phyloP scores from a whole-genome alignment of 345 rosid species.

The thale cress (Arabidopsis thaliana) region TAIR10.1 NC_003074.8:22974501-22975000 shows the following conservation, averaged over 20 bases:
- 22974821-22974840: constrained; percentile 96
- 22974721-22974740: not conserved
- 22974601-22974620: not conserved
- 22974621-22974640: constrained; percentile 36
- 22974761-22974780: not conserved
- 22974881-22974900: constrained; percentile 12
- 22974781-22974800: constrained; percentile 77
- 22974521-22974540: constrained; percentile 98
- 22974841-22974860: constrained; percentile 97
- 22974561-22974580: not conserved
- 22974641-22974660: constrained; percentile 96
- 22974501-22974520: constrained; percentile 91
- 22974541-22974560: constrained; percentile 67
- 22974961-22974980: not conserved
- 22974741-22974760: not conserved
- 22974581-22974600: constrained; percentile 2
- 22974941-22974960: constrained; percentile 4
- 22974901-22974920: not conserved
- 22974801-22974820: constrained; percentile 88
- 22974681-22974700: constrained; percentile 82
- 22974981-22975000: constrained; percentile 82
- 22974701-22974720: constrained; percentile 34
- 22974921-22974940: not conserved
- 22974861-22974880: constrained; percentile 86
- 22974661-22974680: constrained; percentile 78